These are phyloP conservation scores for Aspergillus sojae DNA, from an alignment of 2,329 filamentous ascomycete genomes.

Conservation along the genomic window DNA sequence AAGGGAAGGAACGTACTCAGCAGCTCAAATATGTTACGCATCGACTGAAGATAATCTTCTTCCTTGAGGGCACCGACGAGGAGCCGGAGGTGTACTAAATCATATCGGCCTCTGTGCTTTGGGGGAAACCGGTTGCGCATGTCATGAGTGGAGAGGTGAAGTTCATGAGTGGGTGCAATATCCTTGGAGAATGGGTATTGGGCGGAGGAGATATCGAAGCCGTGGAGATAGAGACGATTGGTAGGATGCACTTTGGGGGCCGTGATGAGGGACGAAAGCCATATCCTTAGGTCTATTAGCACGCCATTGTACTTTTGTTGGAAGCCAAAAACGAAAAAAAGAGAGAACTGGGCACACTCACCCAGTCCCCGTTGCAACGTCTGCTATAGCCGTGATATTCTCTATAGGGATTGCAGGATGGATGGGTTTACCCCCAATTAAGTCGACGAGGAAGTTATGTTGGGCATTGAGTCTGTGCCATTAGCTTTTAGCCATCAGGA, in stretches of 20 bases:
- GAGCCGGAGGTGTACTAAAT: slow-evolving; percentile 35
- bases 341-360: slow-evolving; percentile 9
- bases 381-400: slow-evolving; percentile 24
- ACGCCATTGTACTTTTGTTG: background rate
- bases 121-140: slow-evolving; percentile 28
- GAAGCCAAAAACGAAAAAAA: background rate
- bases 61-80: slow-evolving; percentile 30
- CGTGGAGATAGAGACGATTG: slow-evolving; percentile 24
- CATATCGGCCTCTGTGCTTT: slow-evolving; percentile 31
- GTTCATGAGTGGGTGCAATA: slow-evolving; percentile 4
- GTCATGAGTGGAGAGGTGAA: slow-evolving; percentile 28
- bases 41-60: slow-evolving; percentile 20
- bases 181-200: slow-evolving; percentile 26
- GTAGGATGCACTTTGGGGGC: slow-evolving; percentile 11
- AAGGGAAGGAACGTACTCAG: slow-evolving; percentile 25
- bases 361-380: slow-evolving; percentile 35
- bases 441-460: slow-evolving; percentile 26
- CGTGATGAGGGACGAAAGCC: slow-evolving; percentile 23
- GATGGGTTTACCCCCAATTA: slow-evolving; percentile 23
- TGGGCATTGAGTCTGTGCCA: slow-evolving; percentile 26
- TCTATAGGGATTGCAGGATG: slow-evolving; percentile 29
- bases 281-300: slow-evolving; percentile 21
- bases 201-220: slow-evolving; percentile 35
- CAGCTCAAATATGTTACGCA: slow-evolving; percentile 30
- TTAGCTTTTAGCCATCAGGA: background rate